Evolutionary conservation across 2,329 filamentous ascomycete genomes (phyloP).

Genomic region (Lachnellula suecica): DNA sequence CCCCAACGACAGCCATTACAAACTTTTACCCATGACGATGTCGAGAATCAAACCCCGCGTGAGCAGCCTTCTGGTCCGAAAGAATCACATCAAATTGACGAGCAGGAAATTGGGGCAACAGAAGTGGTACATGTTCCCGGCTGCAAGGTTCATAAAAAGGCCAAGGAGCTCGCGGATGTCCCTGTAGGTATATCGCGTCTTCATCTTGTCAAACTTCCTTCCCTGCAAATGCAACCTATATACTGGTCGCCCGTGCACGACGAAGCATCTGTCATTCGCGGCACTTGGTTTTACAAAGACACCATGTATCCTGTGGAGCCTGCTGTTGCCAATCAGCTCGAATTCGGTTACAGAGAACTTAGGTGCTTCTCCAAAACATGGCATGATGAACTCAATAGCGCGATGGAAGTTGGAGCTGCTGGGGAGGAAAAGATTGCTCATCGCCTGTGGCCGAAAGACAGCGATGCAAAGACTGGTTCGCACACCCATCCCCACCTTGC

Average conservation of each 20-base stretch:
- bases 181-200: constrained; percentile 88
- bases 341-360: constrained; percentile 85
- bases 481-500: constrained; percentile 21
- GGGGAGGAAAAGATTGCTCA: constrained; percentile 92
- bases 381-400: constrained; percentile 86
- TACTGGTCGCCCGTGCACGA: constrained; percentile 97
- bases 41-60: neutral
- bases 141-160: constrained; percentile 32
- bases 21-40: constrained; percentile 2
- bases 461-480: constrained; percentile 35
- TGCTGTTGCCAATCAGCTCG: constrained; percentile 84
- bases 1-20: constrained; percentile 1
- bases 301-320: constrained; percentile 89
- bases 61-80: neutral
- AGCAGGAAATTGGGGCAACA: constrained; percentile 17
- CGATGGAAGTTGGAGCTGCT: constrained; percentile 81
- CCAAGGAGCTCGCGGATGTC: constrained; percentile 51
- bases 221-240: constrained; percentile 88
- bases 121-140: constrained; percentile 20
- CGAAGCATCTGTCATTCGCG: constrained; percentile 75
- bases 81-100: constrained; percentile 10
- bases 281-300: constrained; percentile 97
- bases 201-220: constrained; percentile 82
- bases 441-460: constrained; percentile 68
- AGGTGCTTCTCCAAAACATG: constrained; percentile 90